Evolutionary conservation across 352 stramenopile species (phyloP).

Genomic region (Achlya hypogyna): DNA sequence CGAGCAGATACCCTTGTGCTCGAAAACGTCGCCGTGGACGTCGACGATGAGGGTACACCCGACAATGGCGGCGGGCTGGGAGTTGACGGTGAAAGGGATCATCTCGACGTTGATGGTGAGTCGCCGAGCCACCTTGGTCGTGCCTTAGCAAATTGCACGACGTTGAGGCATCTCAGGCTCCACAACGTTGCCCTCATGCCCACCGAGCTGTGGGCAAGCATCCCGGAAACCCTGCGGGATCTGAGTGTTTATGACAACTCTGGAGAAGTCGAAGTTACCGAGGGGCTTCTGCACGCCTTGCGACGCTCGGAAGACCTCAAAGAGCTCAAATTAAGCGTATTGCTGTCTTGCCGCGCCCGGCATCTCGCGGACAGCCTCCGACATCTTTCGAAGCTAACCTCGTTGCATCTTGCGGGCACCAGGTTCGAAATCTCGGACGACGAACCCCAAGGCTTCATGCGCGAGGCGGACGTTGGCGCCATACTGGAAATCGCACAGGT

Average conservation of each 20-base stretch:
- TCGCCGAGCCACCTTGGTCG: not conserved
- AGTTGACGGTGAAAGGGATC: no score
- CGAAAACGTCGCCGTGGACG: not conserved
- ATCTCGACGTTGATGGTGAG: no score
- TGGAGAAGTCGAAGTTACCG: not conserved
- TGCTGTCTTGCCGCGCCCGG: no score
- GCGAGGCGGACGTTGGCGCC: no score
- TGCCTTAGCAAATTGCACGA: not conserved
- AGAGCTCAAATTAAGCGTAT: no score
- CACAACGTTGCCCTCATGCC: not conserved
- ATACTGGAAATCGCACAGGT: no score
- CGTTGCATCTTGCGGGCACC: no score
- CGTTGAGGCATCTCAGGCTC: not conserved
- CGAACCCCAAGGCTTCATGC: no score
- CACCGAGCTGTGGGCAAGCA: not conserved
- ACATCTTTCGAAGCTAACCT: no score
- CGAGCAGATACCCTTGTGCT: not conserved
- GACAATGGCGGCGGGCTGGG: not conserved
- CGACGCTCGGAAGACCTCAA: not conserved
- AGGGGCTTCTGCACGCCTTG: not conserved
- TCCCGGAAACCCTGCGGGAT: not conserved
- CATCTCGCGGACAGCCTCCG: no score
- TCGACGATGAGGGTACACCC: not conserved
- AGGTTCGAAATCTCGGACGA: no score
- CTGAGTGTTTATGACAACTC: not conserved